These are phyloP conservation scores for Phlebiopsis flavidoalba DNA, from an alignment of 768 basidiomycete species.

Conservation along the genomic window DNA sequence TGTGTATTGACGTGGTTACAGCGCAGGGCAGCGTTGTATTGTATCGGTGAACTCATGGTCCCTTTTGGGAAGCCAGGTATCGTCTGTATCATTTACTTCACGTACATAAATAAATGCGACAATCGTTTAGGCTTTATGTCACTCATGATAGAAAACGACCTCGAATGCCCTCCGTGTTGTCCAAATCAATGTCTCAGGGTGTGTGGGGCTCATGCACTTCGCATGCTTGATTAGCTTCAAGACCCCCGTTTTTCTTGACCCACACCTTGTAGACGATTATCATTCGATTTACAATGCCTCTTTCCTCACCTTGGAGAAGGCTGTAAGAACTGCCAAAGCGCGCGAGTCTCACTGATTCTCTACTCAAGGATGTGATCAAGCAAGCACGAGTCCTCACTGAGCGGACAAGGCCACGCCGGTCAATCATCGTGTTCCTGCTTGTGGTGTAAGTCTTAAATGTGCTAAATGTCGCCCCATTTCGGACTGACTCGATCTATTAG, in stretches of 20 bases:
- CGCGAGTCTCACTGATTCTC: slow-evolving; percentile 73
- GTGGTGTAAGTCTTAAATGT: slow-evolving; percentile 47
- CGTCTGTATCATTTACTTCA: slow-evolving; percentile 18
- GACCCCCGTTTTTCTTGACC: background rate
- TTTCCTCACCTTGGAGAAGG: slow-evolving; percentile 74
- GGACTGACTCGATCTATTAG: slow-evolving; percentile 22
- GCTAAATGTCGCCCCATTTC: background rate
- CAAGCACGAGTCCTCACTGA: slow-evolving; percentile 68
- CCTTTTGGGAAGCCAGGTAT: slow-evolving; percentile 81
- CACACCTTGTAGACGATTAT: slow-evolving; percentile 55
- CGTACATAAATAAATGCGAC: background rate
- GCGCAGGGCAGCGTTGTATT: slow-evolving; percentile 74
- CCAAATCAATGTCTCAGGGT: slow-evolving; percentile 73
- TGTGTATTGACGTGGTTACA: background rate
- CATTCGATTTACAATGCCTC: slow-evolving; percentile 76
- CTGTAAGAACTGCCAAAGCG: slow-evolving; percentile 73
- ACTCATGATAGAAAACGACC: slow-evolving; percentile 82
- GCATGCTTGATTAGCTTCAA: too few relatives aligned
- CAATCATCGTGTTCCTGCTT: slow-evolving; percentile 78
- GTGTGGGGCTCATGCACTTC: too few relatives aligned
- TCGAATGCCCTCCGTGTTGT: slow-evolving; percentile 57
- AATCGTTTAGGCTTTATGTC: slow-evolving; percentile 83
- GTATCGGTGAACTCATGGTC: slow-evolving; percentile 86
- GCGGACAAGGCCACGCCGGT: slow-evolving; percentile 82
- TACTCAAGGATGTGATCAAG: slow-evolving; percentile 78